These are phyloP conservation scores for Tanacetum coccineum DNA, from an alignment of 129 eudicot species.

Conservation along the genomic window DNA sequence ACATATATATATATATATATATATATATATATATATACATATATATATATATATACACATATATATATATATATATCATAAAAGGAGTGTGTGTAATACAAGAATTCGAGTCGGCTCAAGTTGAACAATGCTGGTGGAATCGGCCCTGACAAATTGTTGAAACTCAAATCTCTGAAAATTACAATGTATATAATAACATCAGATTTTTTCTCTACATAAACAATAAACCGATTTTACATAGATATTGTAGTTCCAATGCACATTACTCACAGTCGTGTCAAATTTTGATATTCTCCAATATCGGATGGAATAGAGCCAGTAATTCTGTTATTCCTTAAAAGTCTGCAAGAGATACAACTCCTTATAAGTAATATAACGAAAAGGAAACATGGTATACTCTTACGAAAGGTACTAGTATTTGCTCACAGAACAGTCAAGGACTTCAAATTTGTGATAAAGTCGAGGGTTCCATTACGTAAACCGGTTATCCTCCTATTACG, in stretches of 20 bases:
- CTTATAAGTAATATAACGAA: neutral
- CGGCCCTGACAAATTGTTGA: conserved; percentile 63
- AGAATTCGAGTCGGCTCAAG: conserved; percentile 42
- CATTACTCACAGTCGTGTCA: conserved; percentile 62
- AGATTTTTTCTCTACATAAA: neutral
- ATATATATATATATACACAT: no score
- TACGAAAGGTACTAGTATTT: neutral
- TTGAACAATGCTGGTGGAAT: conserved; percentile 63
- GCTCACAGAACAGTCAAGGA: conserved; percentile 55
- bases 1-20: no score
- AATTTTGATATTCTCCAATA: conserved; percentile 42
- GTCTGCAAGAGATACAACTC: conserved; percentile 31
- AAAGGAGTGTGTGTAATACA: no score
- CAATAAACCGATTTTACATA: neutral
- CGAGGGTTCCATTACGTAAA: conserved; percentile 62
- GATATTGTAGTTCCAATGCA: neutral
- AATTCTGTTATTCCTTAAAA: conserved; percentile 61
- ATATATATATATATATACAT: no score
- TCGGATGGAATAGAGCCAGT: conserved; percentile 64
- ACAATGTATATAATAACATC: neutral
- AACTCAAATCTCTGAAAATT: conserved; percentile 77
- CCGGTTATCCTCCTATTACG: conserved; percentile 70
- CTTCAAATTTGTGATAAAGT: conserved; percentile 47
- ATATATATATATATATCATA: no score
- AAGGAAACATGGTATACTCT: neutral